Base-by-base conservation (phyloP, 2,329 filamentous ascomycete species). In the Drechmeria coniospora region DNA sequence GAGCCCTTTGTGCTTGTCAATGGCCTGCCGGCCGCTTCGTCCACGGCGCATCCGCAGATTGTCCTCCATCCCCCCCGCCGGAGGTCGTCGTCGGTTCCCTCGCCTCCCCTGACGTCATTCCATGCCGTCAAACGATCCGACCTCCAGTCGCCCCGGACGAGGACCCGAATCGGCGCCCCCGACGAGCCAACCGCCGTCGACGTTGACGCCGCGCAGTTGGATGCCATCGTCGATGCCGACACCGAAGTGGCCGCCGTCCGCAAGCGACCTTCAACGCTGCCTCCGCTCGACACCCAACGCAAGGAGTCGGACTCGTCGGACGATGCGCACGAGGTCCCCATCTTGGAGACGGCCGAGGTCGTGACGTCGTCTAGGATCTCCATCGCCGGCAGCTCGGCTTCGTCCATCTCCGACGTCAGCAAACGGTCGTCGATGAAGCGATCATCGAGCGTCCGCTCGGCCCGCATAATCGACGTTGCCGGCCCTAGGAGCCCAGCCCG, bases 271-370 rank as follows among this genome's bases (percentile, higher is more conserved):
- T n/a, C n/a, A n/a, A n/a, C n/a, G n/a, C n/a, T n/a, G n/a, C n/a
- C n/a, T n/a, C n/a, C n/a, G n/a, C n/a, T n/a, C n/a, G n/a, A n/a
- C n/a, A 18, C 18, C 13, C 11, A 11, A 4, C 6, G 22, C 35
- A 34, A 28, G 25, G 35, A 21, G 32, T 35, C 22, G 30, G 36
- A 28, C 16, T 19, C 31, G 25, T 32, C 37, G n/a, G 22, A 34
- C 5, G 41, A 63, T 34, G 50, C 68, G 38, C 48, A 73, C 37
- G 31, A 61, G 40, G 39, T 65, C 45, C 36, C 37, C 14, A 40
- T 56, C 45, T 54, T 68, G 45, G 65, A 79, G 59, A 60, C 68
- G 39, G 63, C 66, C 3, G 56, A 70, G 38, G 67, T 73, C 17
- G 36, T 73, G 30, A 72, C 63, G 0, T 68, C 67, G 0, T 60